Evolutionary conservation across 2,329 filamentous ascomycete species (phyloP), one percentile per base, ranked within the genome.

Genomic region (Didymella pinodella): DNA sequence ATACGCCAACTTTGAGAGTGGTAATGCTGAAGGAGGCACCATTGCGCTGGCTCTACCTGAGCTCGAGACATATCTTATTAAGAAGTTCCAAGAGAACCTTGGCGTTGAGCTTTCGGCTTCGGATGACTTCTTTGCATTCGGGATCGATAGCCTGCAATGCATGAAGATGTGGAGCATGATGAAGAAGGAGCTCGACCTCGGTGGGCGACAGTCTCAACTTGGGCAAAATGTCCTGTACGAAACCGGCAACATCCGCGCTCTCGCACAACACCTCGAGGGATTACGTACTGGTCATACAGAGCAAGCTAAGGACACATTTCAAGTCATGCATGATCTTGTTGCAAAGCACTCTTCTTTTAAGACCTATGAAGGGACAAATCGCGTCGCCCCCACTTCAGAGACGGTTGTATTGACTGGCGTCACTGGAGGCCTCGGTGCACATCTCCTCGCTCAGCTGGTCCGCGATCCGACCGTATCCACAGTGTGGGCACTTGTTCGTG

Each of bases 381-480:
- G 50, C 14, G 41, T 43, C 14, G 22, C 46, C 36, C 46, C 56
- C 4, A 43, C 40, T 12, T 43, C 41, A 2, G 56, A 59, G 28
- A 59, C 56, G 5, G 47, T 54, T 71, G 73, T 87, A 1, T 71
- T 90, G 3, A 90, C 88, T 0, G 88, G 88, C 1, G 83, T 84
- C 0, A 90, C 88, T 0, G 88, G 88, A 0, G 88, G 87, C 1
- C 78, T 90, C 0, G 88, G 88, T 1, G 81, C 85, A 0, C 86
- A 89, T 63, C 77, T 88, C 1, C 79, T 86, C 1, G 64, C 73
- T 1, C 72, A 78, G 32, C 63, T 80, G 5, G 67, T 75, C 22
- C 57, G 41, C 10, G 66, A 66, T 1, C 53, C 67, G 8, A 59
- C 68, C 31, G 72, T 79, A 6, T 55, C 67, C 4, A 75, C 75